Conservation (phyloP, 169 alveolate genomes). For the Cryptosporidium canis region DNA sequence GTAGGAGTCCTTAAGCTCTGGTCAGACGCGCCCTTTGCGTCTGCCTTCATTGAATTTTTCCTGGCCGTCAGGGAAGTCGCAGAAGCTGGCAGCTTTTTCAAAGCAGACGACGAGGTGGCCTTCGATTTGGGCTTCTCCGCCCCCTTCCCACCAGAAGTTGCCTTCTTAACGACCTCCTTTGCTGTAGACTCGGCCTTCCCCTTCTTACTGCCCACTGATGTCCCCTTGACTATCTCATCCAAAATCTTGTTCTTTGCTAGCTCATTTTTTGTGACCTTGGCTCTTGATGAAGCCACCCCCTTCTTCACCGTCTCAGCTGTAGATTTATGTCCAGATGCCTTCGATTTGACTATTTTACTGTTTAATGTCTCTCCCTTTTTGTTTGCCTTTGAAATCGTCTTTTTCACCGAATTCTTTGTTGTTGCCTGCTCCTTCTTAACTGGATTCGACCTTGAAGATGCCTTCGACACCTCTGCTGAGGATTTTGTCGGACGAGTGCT, state of each 20-base stretch:
- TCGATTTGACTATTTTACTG: constrained; percentile 28
- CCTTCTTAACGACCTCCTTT: neutral
- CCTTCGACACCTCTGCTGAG: neutral
- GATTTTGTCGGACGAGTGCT: neutral
- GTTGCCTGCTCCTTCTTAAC: neutral
- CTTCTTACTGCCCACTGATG: neutral
- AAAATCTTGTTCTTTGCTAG: constrained; percentile 12
- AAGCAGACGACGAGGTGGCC: neutral
- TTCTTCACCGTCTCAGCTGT: neutral
- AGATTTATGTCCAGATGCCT: neutral
- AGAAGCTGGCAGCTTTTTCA: constrained; percentile 32
- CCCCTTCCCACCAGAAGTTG: neutral
- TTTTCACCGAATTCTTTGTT: neutral
- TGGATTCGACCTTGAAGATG: neutral
- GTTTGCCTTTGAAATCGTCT: constrained; percentile 20
- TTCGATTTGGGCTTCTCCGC: neutral
- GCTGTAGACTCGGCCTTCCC: neutral
- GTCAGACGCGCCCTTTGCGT: neutral
- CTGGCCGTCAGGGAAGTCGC: constrained; percentile 48
- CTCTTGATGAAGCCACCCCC: neutral
- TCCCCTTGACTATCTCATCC: constrained; percentile 5
- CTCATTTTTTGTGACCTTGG: constrained; percentile 22
- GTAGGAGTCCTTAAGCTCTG: constrained; percentile 17
- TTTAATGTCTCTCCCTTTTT: neutral
- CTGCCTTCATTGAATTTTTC: constrained; percentile 9